Base-by-base conservation (phyloP, 2,329 filamentous ascomycete species). In the Epichloe hybrida region DNA sequence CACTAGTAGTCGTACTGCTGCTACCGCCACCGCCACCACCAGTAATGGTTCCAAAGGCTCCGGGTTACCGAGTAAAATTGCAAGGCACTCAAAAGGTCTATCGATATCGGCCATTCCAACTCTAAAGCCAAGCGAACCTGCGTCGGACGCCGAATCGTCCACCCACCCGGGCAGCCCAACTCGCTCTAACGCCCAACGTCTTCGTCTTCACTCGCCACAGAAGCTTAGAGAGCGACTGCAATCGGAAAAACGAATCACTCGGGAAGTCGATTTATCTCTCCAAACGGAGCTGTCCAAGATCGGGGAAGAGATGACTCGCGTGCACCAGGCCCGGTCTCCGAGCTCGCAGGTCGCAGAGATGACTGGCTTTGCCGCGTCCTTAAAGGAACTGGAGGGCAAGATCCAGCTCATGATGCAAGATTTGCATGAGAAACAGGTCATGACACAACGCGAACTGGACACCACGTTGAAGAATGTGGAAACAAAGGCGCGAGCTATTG, bases 141-240 rank as follows among this genome's bases (percentile, higher is more conserved):
- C 53, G 15, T 59, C 59, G 5, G 59, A 55, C 1, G 49, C 53
- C 2, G 62, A 67, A 21, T 58, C 61, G 1, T 52, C 57, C 1
- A 53, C 53, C 4, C 58, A 58, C 8, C 53, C 55, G 21, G 53
- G 51, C 35, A 65, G 62, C 40, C 62, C 64, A 7, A 41, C 69
- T 60, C 52, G 67, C 56, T 55, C 55, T 46, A 51, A 61, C 54
- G 65, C 63, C 11, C 68, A 68, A 48, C 84, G 81, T 57, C 71
- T 88, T 36, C 81, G 84, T 11, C 74, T 87, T 11, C 83, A 87
- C 54, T 84, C 79, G 13, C 76, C 83, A 0, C 84, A 85, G 58
- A 90, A 86, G 63, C 72, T 91, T 20, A 85, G 90, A 17, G 90
- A 96, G 68, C 83, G 91, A 36, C 74, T 96, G 0, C 84, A 91